A percentile compares a stretch with the other conserved stretches of the same genome.
Conservation (phyloP, 2,329 filamentous ascomycete genomes). For the Xylaria sp. region DNA sequence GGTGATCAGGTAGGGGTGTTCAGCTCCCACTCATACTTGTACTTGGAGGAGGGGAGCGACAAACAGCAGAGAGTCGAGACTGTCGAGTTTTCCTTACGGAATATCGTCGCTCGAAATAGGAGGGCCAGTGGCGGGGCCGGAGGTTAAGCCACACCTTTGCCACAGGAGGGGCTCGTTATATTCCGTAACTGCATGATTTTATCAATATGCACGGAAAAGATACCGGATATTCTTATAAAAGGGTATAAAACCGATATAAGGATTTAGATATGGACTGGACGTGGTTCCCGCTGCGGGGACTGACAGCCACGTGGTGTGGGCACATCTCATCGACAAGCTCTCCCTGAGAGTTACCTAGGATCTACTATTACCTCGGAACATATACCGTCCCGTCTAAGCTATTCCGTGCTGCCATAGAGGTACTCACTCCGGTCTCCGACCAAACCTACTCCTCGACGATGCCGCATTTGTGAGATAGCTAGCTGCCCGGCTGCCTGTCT, state of each 20-base stretch:
- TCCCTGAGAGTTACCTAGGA: not conserved
- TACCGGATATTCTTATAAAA: not conserved
- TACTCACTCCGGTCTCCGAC: not conserved
- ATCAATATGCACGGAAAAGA: not conserved
- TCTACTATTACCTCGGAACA: no score
- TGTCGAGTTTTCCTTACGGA: no score
- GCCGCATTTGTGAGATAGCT: conserved; percentile 19
- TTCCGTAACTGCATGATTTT: not conserved
- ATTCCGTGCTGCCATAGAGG: not conserved
- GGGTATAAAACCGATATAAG: not conserved
- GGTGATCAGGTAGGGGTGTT: no score
- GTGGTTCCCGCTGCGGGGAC: not conserved
- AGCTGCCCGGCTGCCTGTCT: conserved; percentile 14
- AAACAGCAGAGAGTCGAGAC: no score
- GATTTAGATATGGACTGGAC: not conserved
- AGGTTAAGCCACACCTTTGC: not conserved
- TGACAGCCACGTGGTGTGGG: not conserved
- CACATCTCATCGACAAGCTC: not conserved
- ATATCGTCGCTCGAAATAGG: not conserved
- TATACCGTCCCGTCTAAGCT: not conserved
- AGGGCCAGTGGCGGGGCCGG: no score
- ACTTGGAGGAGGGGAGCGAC: no score
- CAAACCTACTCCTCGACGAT: conserved; percentile 13
- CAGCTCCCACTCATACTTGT: no score
- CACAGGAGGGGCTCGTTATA: not conserved